Evolutionary conservation across 2,329 filamentous ascomycete species (phyloP).

Genomic region (Phaeosphaeriaceae sp.): DNA sequence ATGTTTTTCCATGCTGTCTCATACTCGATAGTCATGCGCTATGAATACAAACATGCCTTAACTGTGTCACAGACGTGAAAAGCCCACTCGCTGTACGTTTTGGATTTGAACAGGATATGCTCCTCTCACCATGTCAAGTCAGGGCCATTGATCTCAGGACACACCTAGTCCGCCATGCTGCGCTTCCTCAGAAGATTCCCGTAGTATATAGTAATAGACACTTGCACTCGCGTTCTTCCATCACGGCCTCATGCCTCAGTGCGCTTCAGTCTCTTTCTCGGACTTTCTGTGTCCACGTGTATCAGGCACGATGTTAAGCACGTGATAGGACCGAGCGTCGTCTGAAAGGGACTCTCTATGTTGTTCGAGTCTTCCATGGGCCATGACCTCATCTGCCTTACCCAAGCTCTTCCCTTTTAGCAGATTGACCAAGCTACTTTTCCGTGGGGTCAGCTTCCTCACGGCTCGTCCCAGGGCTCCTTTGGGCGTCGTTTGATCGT

Average conservation of each 20-base stretch:
- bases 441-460: conserved; percentile 44
- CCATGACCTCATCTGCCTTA: conserved; percentile 23
- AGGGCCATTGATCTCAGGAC: not conserved
- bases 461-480: conserved; percentile 40
- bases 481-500: conserved; percentile 22
- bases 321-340: not conserved
- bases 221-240: not conserved
- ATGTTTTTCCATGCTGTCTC: not conserved
- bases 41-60: conserved; percentile 7
- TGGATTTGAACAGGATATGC: too few species aligned
- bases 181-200: not conserved
- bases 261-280: not conserved
- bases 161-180: not conserved
- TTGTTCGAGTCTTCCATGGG: conserved; percentile 2
- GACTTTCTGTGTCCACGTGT: not conserved
- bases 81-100: too few species aligned
- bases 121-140: not conserved
- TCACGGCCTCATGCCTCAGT: too few species aligned
- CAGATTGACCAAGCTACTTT: conserved; percentile 43
- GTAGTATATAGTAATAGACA: not conserved
- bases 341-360: conserved; percentile 13
- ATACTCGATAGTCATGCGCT: conserved; percentile 9
- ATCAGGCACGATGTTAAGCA: not conserved
- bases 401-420: conserved; percentile 43
- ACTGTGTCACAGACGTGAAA: not conserved